A percentile compares a stretch with the other conserved stretches of the same genome.
phyloP scores from a whole-genome alignment of 805 yeast genomes.

The Saturnispora saitoi region DNA sequence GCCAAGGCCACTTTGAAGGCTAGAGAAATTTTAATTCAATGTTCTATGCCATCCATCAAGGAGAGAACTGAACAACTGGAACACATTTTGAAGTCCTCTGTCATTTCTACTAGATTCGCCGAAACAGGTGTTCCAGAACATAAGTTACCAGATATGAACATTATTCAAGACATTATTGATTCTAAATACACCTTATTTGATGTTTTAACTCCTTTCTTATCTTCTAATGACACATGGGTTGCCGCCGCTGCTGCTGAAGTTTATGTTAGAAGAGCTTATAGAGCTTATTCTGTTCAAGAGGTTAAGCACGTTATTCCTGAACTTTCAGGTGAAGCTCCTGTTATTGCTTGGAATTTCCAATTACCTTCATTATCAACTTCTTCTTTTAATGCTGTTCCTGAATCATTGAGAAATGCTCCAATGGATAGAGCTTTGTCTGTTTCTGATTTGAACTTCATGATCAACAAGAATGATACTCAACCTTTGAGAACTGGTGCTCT shows the following conservation, averaged over 20 bases:
- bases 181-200: slow-evolving; percentile 95
- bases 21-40: slow-evolving; percentile 91
- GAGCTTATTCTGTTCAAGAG: slow-evolving; percentile 85
- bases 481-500: slow-evolving; percentile 80
- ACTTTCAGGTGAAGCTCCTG: slow-evolving; percentile 47
- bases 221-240: slow-evolving; percentile 75
- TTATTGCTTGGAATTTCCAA: slow-evolving; percentile 82
- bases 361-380: slow-evolving; percentile 66
- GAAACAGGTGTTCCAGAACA: slow-evolving; percentile 64
- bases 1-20: slow-evolving; percentile 94
- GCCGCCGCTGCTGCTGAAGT: slow-evolving; percentile 96
- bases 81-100: slow-evolving; percentile 87
- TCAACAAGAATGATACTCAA: slow-evolving; percentile 55
- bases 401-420: slow-evolving; percentile 19
- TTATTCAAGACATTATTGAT: slow-evolving; percentile 87
- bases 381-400: slow-evolving; percentile 64
- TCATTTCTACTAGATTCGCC: slow-evolving; percentile 83
- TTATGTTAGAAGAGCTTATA: slow-evolving; percentile 90
- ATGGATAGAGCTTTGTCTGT: slow-evolving; percentile 88
- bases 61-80: slow-evolving; percentile 97
- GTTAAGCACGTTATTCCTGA: slow-evolving; percentile 48
- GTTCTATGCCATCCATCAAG: slow-evolving; percentile 90
- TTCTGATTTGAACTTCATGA: slow-evolving; percentile 81
- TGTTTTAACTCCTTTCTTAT: slow-evolving; percentile 86
- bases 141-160: slow-evolving; percentile 70